Conservation (phyloP, 495 filamentous ascomycete species). For the Halenospora varia region DNA sequence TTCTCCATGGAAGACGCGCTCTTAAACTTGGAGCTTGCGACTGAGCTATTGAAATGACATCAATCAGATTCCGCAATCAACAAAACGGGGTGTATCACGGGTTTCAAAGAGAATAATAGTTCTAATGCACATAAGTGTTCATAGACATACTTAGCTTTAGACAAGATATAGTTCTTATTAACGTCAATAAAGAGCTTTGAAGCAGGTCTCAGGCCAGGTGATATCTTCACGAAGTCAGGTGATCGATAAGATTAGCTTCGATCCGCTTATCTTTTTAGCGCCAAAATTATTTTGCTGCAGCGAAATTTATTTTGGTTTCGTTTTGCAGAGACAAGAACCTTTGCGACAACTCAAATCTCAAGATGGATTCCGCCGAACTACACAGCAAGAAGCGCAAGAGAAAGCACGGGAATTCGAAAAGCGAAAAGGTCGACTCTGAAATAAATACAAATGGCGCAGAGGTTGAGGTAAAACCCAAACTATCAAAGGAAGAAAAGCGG, state of each 20-base stretch:
- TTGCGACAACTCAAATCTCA: neutral
- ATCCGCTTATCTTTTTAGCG: conserved; percentile 14
- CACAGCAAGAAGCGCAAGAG: conserved; percentile 28
- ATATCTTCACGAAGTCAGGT: neutral
- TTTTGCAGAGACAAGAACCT: neutral
- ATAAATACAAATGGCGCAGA: neutral
- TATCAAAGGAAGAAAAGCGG: conserved; percentile 18
- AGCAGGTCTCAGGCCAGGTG: too few relatives aligned
- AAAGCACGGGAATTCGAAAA: conserved; percentile 21
- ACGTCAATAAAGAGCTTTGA: too few relatives aligned
- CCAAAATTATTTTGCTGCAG: conserved; percentile 5
- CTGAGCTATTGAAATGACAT: neutral
- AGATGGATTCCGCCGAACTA: conserved; percentile 25
- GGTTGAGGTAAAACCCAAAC: conserved; percentile 8
- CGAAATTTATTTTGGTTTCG: neutral
- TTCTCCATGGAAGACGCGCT: too few relatives aligned
- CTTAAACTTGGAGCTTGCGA: neutral
- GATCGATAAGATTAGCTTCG: conserved; percentile 14
- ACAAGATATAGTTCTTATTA: too few relatives aligned
- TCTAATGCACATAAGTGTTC: too few relatives aligned
- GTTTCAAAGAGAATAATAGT: too few relatives aligned
- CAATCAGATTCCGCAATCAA: neutral
- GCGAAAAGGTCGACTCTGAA: conserved; percentile 4
- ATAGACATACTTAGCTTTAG: too few relatives aligned
- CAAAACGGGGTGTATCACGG: too few relatives aligned